phyloP scores from a whole-genome alignment of 305 asterid genomes.

The Fraxinus platypoda region DNA sequence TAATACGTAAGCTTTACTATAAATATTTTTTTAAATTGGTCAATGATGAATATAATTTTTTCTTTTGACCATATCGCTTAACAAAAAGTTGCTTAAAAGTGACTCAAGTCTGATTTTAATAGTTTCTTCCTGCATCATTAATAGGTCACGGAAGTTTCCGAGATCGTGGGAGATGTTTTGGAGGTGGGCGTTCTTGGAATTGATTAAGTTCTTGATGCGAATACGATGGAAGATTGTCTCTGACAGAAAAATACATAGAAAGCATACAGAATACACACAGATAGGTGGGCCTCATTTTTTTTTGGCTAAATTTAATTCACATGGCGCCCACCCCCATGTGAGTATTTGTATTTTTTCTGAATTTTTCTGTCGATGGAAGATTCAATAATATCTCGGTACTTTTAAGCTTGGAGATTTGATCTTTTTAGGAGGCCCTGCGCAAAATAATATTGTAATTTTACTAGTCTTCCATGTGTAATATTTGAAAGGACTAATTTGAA shows the following conservation, averaged over 20 bases:
- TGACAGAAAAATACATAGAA: too few species aligned
- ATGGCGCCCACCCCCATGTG: too few species aligned
- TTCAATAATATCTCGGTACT: background rate
- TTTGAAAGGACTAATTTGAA: constrained; percentile 3
- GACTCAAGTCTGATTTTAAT: background rate
- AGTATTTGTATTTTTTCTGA: too few species aligned
- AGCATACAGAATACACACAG: too few species aligned
- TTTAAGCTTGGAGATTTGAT: background rate
- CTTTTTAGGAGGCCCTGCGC: background rate
- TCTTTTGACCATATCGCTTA: too few species aligned
- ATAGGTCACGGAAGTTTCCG: constrained; percentile 59
- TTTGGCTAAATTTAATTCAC: too few species aligned
- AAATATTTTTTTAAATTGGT: too few species aligned
- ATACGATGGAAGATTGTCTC: too few species aligned
- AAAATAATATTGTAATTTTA: background rate
- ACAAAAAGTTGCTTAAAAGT: background rate
- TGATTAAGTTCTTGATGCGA: constrained; percentile 21
- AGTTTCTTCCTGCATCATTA: constrained; percentile 4
- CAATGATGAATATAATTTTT: too few species aligned
- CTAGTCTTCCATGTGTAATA: constrained; percentile 25
- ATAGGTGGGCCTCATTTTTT: too few species aligned
- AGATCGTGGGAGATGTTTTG: constrained; percentile 72
- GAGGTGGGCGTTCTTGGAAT: constrained; percentile 65
- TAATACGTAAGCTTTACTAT: too few species aligned
- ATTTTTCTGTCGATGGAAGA: too few species aligned